Percentiles rank a stretch among this genome's conserved stretches.
These are phyloP conservation scores for Stevia rebaudiana DNA, from an alignment of 140 eudicot species.

Conservation along the genomic window DNA sequence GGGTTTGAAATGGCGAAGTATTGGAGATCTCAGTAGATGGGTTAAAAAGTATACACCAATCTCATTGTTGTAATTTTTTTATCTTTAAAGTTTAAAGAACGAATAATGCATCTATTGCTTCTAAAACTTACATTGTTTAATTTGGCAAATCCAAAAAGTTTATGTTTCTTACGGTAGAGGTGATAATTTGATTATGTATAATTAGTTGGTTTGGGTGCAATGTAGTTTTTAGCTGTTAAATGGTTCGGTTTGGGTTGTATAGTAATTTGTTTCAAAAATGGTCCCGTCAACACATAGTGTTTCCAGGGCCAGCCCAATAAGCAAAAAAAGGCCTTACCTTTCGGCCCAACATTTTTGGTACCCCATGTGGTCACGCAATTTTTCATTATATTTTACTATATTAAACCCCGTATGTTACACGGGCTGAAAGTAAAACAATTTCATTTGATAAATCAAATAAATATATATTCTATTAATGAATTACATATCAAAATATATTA, in stretches of 20 bases:
- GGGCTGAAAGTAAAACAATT: too few species aligned
- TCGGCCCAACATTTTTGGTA: too few species aligned
- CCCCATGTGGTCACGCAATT: too few species aligned
- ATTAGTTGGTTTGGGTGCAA: not conserved
- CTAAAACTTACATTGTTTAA: not conserved
- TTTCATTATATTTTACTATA: too few species aligned
- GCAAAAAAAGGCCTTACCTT: too few species aligned
- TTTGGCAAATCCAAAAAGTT: not conserved
- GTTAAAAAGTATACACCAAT: not conserved
- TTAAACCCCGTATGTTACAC: too few species aligned
- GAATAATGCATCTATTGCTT: not conserved
- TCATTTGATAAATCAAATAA: too few species aligned
- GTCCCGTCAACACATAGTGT: not conserved
- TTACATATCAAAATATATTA: too few species aligned
- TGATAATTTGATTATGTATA: not conserved
- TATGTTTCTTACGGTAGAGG: not conserved
- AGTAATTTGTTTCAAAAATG: not conserved
- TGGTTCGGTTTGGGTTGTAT: not conserved
- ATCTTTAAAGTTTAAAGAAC: not conserved
- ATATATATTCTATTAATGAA: too few species aligned
- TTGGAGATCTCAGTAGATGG: constrained; percentile 70
- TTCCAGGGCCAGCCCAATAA: too few species aligned
- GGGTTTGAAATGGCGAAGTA: constrained; percentile 85
- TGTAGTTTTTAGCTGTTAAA: too few species aligned
- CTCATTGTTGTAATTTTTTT: constrained; percentile 5